These are phyloP conservation scores for Olyra latifolia DNA, from an alignment of 176 grass and related monocot species.

Conservation along the genomic window DNA sequence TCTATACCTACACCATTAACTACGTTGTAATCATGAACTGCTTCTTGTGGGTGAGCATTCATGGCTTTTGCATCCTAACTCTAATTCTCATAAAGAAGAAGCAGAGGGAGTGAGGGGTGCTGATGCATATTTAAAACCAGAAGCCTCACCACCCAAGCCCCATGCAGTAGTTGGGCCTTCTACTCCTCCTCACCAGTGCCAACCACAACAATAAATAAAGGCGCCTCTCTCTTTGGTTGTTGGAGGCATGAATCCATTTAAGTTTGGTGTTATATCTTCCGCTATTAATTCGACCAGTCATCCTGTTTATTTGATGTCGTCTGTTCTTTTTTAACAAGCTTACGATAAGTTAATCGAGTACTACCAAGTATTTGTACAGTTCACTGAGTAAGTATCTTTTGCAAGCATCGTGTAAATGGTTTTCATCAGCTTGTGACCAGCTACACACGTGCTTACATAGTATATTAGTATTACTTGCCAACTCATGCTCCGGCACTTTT, in stretches of 20 bases:
- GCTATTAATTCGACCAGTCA: constrained; percentile 25
- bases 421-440: constrained; percentile 5
- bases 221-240: constrained; percentile 55
- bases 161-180: constrained; percentile 44
- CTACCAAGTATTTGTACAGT: neutral
- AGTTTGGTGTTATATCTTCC: constrained; percentile 40
- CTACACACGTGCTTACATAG: neutral
- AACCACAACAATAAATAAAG: constrained; percentile 59
- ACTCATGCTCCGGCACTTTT: neutral
- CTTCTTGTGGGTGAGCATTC: constrained; percentile 69
- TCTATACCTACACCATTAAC: constrained; percentile 71
- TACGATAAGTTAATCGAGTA: neutral
- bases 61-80: constrained; percentile 37
- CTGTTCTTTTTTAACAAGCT: neutral
- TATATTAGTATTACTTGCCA: neutral
- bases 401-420: constrained; percentile 6
- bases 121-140: constrained; percentile 28
- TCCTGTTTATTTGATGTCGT: constrained; percentile 19
- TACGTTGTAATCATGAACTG: constrained; percentile 59
- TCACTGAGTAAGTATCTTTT: neutral
- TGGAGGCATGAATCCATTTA: constrained; percentile 45
- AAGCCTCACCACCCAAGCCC: constrained; percentile 22
- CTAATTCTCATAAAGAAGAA: constrained; percentile 45
- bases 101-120: constrained; percentile 5
- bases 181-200: constrained; percentile 40